Base-by-base conservation (phyloP, 1,139 yeast genomes). In the Taphrina deformans region DNA sequence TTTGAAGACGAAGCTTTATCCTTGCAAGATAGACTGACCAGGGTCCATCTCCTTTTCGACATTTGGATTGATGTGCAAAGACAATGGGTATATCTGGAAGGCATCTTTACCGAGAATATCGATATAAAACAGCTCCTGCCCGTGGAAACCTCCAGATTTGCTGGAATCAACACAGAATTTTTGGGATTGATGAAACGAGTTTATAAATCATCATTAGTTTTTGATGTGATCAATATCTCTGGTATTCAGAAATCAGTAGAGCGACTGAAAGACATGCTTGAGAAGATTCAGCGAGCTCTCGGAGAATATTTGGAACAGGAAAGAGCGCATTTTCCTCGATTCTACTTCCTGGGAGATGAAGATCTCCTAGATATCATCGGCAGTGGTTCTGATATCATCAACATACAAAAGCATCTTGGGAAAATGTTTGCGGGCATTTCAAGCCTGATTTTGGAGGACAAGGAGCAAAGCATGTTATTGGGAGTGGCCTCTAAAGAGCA, bases 301-400 rank as follows among this genome's bases (percentile, higher is more conserved):
- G 80, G 86, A 1, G 95, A 89, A 16, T 93, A 86, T 73, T 79
- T 92, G 56, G 97, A 92, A 71, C 83, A 82, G 53, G 96, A 92
- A 72, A 78, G 98, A 69, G 87, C 83, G 58, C 69, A 81, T 1
- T 92, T 88, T 71, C 93, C 97, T 0, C 79, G 98, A 55, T 88
- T 92, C 67, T 91, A 87, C 71, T 92, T 93, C 72, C 78, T 93
- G 45, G 97, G 98, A 5, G 93, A 93, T 72, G 97, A 91, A 69
- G 97, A 92, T 73, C 77, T 93, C 46, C 77, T 93, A 45, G 96
- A 90, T 69, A 82, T 93, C 48, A 82, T 93, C 65, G 97, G 97
- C 2, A 82, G 86, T 66, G 79, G 86, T 0, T 76, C 75, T 7
- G 83, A 86, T 70, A 74, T 83, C 3, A 67, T 69, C 0, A 74